Conservation (phyloP, 2,329 filamentous ascomycete genomes). For the Neofusicoccum cordaticola region DNA sequence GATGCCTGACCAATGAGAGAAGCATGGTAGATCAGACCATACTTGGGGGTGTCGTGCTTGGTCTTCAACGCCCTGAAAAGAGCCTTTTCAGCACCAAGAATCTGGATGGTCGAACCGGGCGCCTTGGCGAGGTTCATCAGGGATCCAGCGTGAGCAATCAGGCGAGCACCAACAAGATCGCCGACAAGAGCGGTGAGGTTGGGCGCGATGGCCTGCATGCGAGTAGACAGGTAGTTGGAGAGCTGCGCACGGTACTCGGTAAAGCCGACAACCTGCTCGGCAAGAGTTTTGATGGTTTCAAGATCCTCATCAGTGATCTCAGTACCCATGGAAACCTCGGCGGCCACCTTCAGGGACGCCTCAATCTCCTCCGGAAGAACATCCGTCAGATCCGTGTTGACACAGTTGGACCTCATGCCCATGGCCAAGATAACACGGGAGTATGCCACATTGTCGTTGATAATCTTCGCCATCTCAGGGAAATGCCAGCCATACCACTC, state of each 20-base stretch:
- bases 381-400: conserved; percentile 74
- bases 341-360: conserved; percentile 83
- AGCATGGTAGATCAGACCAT: conserved; percentile 74
- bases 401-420: conserved; percentile 81
- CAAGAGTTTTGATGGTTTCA: conserved; percentile 85
- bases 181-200: conserved; percentile 93
- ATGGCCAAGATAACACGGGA: conserved; percentile 82
- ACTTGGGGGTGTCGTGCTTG: conserved; percentile 98
- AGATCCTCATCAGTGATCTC: conserved; percentile 93
- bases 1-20: conserved; percentile 89
- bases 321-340: conserved; percentile 97
- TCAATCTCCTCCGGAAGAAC: conserved; percentile 96
- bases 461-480: conserved; percentile 93
- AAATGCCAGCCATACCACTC: conserved; percentile 99
- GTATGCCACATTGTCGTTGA: conserved; percentile 96
- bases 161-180: conserved; percentile 86
- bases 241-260: conserved; percentile 87
- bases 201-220: conserved; percentile 95
- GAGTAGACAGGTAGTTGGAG: conserved; percentile 81
- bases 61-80: conserved; percentile 98
- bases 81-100: conserved; percentile 97
- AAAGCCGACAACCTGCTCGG: conserved; percentile 89
- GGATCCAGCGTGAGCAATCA: conserved; percentile 93
- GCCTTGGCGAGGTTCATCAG: conserved; percentile 93
- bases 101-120: conserved; percentile 93